These are phyloP conservation scores for Maudiozyma saulgeensis DNA, from an alignment of 805 yeast genomes.

Conservation along the genomic window DNA sequence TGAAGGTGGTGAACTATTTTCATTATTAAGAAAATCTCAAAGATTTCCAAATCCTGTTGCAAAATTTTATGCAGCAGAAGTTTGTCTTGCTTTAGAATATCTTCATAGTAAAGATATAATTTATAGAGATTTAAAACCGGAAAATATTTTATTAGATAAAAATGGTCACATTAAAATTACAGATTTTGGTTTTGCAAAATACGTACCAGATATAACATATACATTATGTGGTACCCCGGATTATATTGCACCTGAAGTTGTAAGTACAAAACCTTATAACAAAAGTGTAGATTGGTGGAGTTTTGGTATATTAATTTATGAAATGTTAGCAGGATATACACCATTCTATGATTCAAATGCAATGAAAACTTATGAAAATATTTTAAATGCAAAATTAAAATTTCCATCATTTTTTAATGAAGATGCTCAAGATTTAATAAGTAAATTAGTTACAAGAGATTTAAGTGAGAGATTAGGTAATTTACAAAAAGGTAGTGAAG, in stretches of 20 bases:
- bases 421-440: constrained; percentile 65
- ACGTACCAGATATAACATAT: constrained; percentile 81
- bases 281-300: constrained; percentile 98
- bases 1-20: constrained; percentile 89
- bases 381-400: constrained; percentile 62
- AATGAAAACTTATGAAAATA: constrained; percentile 88
- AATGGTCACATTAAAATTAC: constrained; percentile 87
- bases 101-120: constrained; percentile 77
- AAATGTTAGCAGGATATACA: constrained; percentile 91
- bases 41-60: constrained; percentile 95
- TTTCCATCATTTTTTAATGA: constrained; percentile 70
- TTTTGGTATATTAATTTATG: constrained; percentile 79
- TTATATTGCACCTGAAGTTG: constrained; percentile 92
- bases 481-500: constrained; percentile 72
- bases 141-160: constrained; percentile 75
- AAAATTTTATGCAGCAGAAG: constrained; percentile 90
- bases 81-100: constrained; percentile 72
- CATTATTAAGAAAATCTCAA: constrained; percentile 74
- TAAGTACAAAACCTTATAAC: constrained; percentile 85
- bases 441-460: constrained; percentile 68
- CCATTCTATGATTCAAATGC: constrained; percentile 89
- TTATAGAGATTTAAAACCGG: constrained; percentile 88
- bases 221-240: constrained; percentile 93
- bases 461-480: constrained; percentile 78
- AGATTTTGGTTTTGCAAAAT: constrained; percentile 94